Evolutionary conservation across 768 basidiomycete genomes (phyloP).

Genomic region (Sistotremastrum suecicum): DNA sequence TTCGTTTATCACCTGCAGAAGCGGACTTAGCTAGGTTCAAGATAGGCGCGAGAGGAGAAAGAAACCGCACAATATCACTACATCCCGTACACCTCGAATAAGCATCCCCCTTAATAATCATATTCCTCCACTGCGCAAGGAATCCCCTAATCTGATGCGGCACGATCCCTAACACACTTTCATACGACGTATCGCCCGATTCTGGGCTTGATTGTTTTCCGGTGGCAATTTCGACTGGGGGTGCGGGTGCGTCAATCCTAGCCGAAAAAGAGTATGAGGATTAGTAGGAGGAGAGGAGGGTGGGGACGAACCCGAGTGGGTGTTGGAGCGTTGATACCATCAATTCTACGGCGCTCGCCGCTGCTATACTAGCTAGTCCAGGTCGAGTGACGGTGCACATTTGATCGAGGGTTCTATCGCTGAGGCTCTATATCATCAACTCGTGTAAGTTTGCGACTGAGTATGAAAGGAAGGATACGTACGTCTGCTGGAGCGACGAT

Average conservation of each 20-base stretch:
- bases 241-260: constrained; percentile 53
- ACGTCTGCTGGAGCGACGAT: constrained; percentile 94
- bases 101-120: constrained; percentile 75
- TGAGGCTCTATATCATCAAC: constrained; percentile 14
- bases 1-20: constrained; percentile 74
- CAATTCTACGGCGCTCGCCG: constrained; percentile 85
- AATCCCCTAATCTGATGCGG: constrained; percentile 93
- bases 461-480: constrained; percentile 14
- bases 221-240: constrained; percentile 28
- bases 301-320: constrained; percentile 53
- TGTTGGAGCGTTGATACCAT: constrained; percentile 83
- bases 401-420: constrained; percentile 90
- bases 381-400: constrained; percentile 99
- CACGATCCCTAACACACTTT: constrained; percentile 66
- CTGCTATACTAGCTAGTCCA: constrained; percentile 84
- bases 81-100: constrained; percentile 88
- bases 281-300: background rate
- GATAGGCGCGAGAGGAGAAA: background rate
- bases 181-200: constrained; percentile 18
- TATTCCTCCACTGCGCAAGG: constrained; percentile 72
- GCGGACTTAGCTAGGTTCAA: background rate
- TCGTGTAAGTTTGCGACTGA: no score
- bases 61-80: constrained; percentile 53
- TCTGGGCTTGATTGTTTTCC: constrained; percentile 12
- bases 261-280: background rate